A percentile compares a stretch with the other conserved stretches of the same genome.
These are phyloP conservation scores for Yamadazyma kitorensis DNA, from an alignment of 805 yeast species.

Conservation along the genomic window DNA sequence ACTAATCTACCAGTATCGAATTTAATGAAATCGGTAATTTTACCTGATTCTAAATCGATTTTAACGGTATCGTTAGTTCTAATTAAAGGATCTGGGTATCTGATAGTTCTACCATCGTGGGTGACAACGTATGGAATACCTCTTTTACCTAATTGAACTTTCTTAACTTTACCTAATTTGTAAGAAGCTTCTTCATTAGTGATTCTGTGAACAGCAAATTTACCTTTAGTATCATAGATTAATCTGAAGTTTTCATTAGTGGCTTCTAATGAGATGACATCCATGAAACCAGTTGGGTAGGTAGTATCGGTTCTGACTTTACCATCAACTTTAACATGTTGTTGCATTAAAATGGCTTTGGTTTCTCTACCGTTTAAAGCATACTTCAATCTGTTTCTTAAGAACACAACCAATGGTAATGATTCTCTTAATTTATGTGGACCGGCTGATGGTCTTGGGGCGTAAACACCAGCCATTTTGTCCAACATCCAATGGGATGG, in stretches of 20 bases:
- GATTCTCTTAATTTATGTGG: constrained; percentile 99
- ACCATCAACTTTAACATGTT: constrained; percentile 97
- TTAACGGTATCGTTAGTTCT: constrained; percentile 97
- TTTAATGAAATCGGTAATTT: constrained; percentile 57
- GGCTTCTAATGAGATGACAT: constrained; percentile 94
- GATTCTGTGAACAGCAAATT: constrained; percentile 99
- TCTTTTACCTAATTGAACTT: constrained; percentile 97
- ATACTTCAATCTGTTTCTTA: constrained; percentile 98
- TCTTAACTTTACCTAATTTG: constrained; percentile 98
- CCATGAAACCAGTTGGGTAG: constrained; percentile 99
- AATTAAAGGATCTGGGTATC: constrained; percentile 98
- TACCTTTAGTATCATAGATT: constrained; percentile 97
- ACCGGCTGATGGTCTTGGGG: constrained; percentile 99
- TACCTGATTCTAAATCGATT: constrained; percentile 94
- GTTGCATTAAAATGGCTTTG: constrained; percentile 96
- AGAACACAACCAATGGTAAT: constrained; percentile 92
- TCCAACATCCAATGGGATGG: constrained; percentile 99
- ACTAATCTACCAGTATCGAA: constrained; percentile 41
- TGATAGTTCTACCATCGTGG: constrained; percentile 99
- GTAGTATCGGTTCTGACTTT: constrained; percentile 99
- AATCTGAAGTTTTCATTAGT: constrained; percentile 99
- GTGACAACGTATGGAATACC: constrained; percentile 98
- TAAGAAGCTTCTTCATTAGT: constrained; percentile 97
- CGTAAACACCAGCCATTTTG: constrained; percentile 98
- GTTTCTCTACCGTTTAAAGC: constrained; percentile 99